Percentiles rank a stretch among this genome's conserved stretches.
Conservation (phyloP, 176 grass and related monocot genomes). For the Phoenix dactylifera region DNA sequence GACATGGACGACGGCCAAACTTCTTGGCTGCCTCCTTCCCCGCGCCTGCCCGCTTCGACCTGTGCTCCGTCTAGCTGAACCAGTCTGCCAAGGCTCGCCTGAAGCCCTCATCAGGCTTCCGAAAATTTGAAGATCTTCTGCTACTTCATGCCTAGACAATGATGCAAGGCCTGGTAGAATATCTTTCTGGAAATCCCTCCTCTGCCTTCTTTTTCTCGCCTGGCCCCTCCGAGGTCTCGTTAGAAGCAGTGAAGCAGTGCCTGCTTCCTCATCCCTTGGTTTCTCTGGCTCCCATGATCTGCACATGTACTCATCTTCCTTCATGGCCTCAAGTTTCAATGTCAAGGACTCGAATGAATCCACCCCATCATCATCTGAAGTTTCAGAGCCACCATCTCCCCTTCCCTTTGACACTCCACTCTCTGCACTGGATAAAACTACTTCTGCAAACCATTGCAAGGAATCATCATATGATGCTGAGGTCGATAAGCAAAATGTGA, state of each 20-base stretch:
- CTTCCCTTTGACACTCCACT: constrained; percentile 11
- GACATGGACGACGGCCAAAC: not conserved
- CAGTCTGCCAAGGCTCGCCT: constrained; percentile 36
- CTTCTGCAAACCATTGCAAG: constrained; percentile 63
- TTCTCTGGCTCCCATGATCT: constrained; percentile 21
- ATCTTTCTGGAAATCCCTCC: constrained; percentile 81
- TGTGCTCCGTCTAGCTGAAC: constrained; percentile 27
- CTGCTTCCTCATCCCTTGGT: constrained; percentile 34
- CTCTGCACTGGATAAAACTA: constrained; percentile 27
- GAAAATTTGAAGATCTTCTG: constrained; percentile 71
- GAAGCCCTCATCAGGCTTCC: constrained; percentile 55
- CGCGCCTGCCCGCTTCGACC: too few relatives aligned
- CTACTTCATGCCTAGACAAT: constrained; percentile 69
- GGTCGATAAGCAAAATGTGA: not conserved
- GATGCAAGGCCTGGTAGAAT: constrained; percentile 61
- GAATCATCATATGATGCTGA: constrained; percentile 14
- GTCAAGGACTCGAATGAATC: constrained; percentile 79
- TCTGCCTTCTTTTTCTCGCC: constrained; percentile 59
- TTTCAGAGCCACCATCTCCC: constrained; percentile 2
- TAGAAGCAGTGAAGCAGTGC: constrained; percentile 37
- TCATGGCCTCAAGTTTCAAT: constrained; percentile 66
- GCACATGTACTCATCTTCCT: constrained; percentile 52
- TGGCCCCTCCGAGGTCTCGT: constrained; percentile 50
- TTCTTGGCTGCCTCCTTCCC: too few relatives aligned
- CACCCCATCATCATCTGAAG: constrained; percentile 32